Percentiles rank a stretch among this genome's conserved stretches.
phyloP scores from a whole-genome alignment of 169 alveolate genomes.

The Plasmodium billcollinsi region DNA sequence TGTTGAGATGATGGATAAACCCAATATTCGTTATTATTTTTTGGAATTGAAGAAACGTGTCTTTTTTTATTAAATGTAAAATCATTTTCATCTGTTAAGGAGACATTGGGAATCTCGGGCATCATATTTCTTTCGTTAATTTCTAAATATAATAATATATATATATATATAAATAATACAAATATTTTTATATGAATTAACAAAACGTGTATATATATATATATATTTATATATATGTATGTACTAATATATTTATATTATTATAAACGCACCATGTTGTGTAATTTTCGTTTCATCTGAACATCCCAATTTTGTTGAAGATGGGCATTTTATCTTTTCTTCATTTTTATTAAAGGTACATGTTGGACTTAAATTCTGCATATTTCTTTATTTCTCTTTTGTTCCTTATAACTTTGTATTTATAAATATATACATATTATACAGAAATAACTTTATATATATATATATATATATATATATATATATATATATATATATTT shows the following conservation, averaged over 20 bases:
- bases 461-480: no score
- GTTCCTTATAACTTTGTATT: background rate
- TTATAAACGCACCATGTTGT: slow-evolving; percentile 11
- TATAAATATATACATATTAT: no score
- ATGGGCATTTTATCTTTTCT: slow-evolving; percentile 49
- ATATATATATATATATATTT: no score
- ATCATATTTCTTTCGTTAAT: slow-evolving; percentile 70
- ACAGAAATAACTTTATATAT: no score
- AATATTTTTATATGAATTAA: background rate
- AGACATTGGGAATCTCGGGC: slow-evolving; percentile 55
- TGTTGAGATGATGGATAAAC: slow-evolving; percentile 91
- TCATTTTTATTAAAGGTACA: slow-evolving; percentile 3
- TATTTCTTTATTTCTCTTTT: background rate
- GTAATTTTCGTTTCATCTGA: background rate
- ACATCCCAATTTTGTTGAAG: background rate
- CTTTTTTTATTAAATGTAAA: slow-evolving; percentile 38
- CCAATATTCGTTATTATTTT: slow-evolving; percentile 81
- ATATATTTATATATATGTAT: background rate
- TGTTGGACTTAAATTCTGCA: slow-evolving; percentile 26
- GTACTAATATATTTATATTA: background rate
- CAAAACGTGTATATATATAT: background rate
- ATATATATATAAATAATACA: background rate
- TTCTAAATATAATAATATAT: background rate
- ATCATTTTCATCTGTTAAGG: slow-evolving; percentile 20
- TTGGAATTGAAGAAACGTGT: slow-evolving; percentile 54